Percentiles rank a stretch among this genome's conserved stretches.
These are phyloP conservation scores for Globisporangium cystogenes DNA, from an alignment of 352 stramenopile genomes.

Conservation along the genomic window DNA sequence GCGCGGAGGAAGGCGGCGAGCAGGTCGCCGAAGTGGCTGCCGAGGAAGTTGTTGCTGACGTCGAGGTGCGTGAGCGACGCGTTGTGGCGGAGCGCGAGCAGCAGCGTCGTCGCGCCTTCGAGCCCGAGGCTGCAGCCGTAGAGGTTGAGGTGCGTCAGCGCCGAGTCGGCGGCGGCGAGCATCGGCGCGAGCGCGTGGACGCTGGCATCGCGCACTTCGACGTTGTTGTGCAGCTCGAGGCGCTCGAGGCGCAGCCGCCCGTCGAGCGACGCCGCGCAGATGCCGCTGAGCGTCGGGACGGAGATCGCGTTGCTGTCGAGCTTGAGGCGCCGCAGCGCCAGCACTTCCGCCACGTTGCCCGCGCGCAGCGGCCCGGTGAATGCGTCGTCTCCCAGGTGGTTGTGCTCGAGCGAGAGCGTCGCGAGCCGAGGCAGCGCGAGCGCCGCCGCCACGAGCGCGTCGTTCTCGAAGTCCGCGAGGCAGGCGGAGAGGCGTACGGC, in stretches of 20 bases:
- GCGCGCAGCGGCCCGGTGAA: slow-evolving; percentile 35
- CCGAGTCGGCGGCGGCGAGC: slow-evolving; percentile 25
- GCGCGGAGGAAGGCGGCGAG: slow-evolving; percentile 57
- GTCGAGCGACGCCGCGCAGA: slow-evolving; percentile 42
- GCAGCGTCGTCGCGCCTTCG: slow-evolving; percentile 48
- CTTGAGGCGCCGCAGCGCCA: slow-evolving; percentile 38
- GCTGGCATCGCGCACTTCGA: slow-evolving; percentile 52
- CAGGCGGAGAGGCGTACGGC: slow-evolving; percentile 54
- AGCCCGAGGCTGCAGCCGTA: slow-evolving; percentile 62
- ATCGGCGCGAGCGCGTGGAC: slow-evolving; percentile 62
- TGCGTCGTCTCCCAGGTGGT: slow-evolving; percentile 65
- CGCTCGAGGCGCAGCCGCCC: slow-evolving; percentile 38
- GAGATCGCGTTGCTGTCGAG: slow-evolving; percentile 63
- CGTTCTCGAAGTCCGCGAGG: slow-evolving; percentile 55
- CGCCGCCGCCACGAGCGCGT: slow-evolving; percentile 32
- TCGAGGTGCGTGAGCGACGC: slow-evolving; percentile 49
- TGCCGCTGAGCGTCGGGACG: slow-evolving; percentile 29
- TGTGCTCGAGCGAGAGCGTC: slow-evolving; percentile 66
- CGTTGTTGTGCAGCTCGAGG: slow-evolving; percentile 65
- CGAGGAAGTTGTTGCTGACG: slow-evolving; percentile 73
- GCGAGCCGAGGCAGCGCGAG: slow-evolving; percentile 29
- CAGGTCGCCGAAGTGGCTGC: slow-evolving; percentile 52
- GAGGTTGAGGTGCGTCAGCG: slow-evolving; percentile 58
- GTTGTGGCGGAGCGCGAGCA: slow-evolving; percentile 52
- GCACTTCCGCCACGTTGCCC: slow-evolving; percentile 10